A percentile compares a stretch with the other conserved stretches of the same genome.
These are phyloP conservation scores for Dimargaris cristalligena DNA, from an alignment of 192 early-diverging fungal genomes.

Conservation along the genomic window DNA sequence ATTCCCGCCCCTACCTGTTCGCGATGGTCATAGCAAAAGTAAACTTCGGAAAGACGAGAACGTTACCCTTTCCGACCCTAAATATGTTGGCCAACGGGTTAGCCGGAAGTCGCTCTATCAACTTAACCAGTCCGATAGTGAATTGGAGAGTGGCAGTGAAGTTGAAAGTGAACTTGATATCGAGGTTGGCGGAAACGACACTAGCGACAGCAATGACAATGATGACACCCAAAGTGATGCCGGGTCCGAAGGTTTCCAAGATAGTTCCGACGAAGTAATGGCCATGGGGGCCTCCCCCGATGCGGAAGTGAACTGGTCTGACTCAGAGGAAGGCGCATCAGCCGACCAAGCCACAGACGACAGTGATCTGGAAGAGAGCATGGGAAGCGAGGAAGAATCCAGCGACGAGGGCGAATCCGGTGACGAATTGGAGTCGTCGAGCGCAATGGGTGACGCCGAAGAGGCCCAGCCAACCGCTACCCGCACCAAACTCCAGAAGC, in stretches of 20 bases:
- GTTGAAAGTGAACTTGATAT: slow-evolving; percentile 22
- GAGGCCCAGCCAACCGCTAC: slow-evolving; percentile 16
- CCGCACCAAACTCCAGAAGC: slow-evolving; percentile 24
- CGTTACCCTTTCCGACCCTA: slow-evolving; percentile 48
- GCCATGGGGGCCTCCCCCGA: no score
- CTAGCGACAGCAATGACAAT: slow-evolving; percentile 15
- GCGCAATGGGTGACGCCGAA: slow-evolving; percentile 5
- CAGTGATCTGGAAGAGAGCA: no score
- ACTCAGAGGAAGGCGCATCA: no score
- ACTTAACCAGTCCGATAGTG: no score
- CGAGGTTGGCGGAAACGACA: neutral
- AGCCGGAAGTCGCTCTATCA: slow-evolving; percentile 46
- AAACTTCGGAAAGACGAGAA: slow-evolving; percentile 36
- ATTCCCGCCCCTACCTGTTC: no score
- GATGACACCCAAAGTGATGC: no score
- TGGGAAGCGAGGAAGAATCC: no score
- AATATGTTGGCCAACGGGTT: slow-evolving; percentile 48
- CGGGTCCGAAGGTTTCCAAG: no score
- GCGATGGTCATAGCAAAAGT: slow-evolving; percentile 47
- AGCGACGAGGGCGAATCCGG: slow-evolving; percentile 19
- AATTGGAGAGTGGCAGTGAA: slow-evolving; percentile 25
- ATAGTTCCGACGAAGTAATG: no score
- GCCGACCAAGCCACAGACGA: no score
- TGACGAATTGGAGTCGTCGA: slow-evolving; percentile 12
- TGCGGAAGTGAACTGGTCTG: no score